Evolutionary conservation across 2,329 filamentous ascomycete species (phyloP), one percentile per base, ranked within the genome.

Genomic region (Curvularia eragrostidis): DNA sequence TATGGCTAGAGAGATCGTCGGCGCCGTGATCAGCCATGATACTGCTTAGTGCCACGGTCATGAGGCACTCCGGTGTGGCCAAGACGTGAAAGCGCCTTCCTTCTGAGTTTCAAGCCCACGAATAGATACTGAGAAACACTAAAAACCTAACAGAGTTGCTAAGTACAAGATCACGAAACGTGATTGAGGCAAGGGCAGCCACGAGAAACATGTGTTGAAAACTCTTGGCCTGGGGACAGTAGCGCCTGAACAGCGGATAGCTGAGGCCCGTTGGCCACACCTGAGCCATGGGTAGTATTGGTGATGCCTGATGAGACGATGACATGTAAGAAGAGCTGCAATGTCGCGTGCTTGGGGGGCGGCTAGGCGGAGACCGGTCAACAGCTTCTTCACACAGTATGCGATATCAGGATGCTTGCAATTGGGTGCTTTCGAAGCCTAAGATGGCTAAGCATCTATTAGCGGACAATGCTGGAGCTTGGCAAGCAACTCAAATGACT

Each of bases 61-160:
- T 64, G 63, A 66, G 58, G 54, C 56, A 55, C 38, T 56, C 47
- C 46, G 18, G 66, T 71, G 71, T 71, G 68, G 72, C 72, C 72
- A 75, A 75, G 72, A 62, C 41, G 59, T 67, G 61, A 56, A 56
- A 64, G 51, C 41, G 55, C 54, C 49, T 62, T 51, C 51, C 36
- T 38, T 47, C 57, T 26, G 59, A 57, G 68, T 66, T 65, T 64
- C 66, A 61, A 43, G 48, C 42, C 48, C 24, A 23, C 19, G 48
- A 19, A 46, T 39, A 60, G 62, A 59, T 62, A 65, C 60, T 57
- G 43, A 52, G 58, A 48, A 65, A 63, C 49, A 41, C 18, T 54
- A 36, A 46, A 61, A 52, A 51, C 60, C 41, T 41, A 53, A 61
- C 52, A 56, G 38, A 53, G 50, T 49, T 42, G 56, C 55, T 49